Conservation (phyloP, 2,329 filamentous ascomycete species). For the Furcasterigmium furcatum region DNA sequence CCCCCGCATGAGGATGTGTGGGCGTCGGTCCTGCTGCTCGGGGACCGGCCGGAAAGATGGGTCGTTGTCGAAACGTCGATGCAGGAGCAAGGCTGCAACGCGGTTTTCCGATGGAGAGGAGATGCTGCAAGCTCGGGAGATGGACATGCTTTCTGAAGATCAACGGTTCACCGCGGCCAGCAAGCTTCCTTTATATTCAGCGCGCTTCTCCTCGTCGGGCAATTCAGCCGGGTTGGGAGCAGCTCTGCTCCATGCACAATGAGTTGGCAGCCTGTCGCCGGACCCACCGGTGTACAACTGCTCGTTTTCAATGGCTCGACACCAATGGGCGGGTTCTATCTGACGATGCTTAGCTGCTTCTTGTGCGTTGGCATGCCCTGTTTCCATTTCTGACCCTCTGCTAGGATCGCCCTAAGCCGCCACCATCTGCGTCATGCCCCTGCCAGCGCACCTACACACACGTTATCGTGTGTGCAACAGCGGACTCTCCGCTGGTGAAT, state of each 20-base stretch:
- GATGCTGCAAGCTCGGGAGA: too few species aligned
- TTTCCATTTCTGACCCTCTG: neutral
- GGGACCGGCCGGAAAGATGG: neutral
- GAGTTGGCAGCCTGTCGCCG: slow-evolving; percentile 14
- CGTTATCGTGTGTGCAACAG: neutral
- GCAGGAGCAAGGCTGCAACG: neutral
- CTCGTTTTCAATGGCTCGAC: slow-evolving; percentile 11
- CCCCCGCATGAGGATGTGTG: too few species aligned
- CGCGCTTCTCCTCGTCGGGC: neutral
- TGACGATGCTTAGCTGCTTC: slow-evolving; percentile 4
- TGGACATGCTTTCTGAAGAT: neutral
- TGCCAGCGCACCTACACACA: neutral
- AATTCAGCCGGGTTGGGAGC: neutral
- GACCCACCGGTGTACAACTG: slow-evolving; percentile 14
- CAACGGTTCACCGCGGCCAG: neutral
- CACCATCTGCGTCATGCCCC: neutral
- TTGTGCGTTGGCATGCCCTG: slow-evolving; percentile 3
- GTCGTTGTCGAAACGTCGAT: neutral
- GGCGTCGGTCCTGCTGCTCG: neutral
- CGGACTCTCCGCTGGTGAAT: too few species aligned
- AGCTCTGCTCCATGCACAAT: slow-evolving; percentile 12
- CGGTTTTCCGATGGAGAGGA: neutral
- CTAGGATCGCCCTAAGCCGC: neutral
- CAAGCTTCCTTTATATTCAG: neutral
- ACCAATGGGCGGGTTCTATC: neutral